Evolutionary conservation across 2,329 filamentous ascomycete genomes (phyloP), one percentile per base, ranked within the genome.

Genomic region (Trichoderma sp.): DNA sequence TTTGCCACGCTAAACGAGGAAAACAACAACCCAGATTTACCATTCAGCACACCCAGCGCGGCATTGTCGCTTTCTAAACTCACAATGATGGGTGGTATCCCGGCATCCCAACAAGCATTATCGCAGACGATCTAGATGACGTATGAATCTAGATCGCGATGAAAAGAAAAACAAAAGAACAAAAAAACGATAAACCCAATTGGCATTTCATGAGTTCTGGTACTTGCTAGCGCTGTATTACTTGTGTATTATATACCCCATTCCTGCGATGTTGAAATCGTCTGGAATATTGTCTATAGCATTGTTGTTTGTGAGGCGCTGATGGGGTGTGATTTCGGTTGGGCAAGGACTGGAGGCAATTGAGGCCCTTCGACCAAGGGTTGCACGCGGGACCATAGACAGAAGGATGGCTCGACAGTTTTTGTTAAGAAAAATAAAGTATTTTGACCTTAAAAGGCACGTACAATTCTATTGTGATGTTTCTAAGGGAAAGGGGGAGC

Each of bases 1-100:
- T 90, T 88, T 75, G 86, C 86, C 77, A 91, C 89, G 3, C 89
- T 89, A 1, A 81, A 81, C 11, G 89, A 90, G 79, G 88, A 88
- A 71, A 82, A 83, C 35, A 45, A 59, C 35, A 33, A 45, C 38
- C 31, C 41, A 35, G 82, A 83, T 11, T 79, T 82, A 24, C 83
- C 82, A 63, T 82, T 84, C 68, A 88, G 89, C 77, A 90, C 85
- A 80, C 90, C 91, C 1, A 90, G 90, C 27, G 89, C 90, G 77
- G 92, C 91, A 60, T 86, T 94, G 80, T 93, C 90, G 33, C 85
- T 93, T 12, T 90, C 90, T 76, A 89, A 91, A 80, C 82, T 92
- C 78, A 92, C 90, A 1, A 83, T 89, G 78, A 84, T 76, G 14
- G 80, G 35, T 59, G 67, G 33, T 8, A 64, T 72, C 14, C 74